Base-by-base conservation (phyloP, 176 grass and related monocot genomes). In the Juncus effusus region DNA sequence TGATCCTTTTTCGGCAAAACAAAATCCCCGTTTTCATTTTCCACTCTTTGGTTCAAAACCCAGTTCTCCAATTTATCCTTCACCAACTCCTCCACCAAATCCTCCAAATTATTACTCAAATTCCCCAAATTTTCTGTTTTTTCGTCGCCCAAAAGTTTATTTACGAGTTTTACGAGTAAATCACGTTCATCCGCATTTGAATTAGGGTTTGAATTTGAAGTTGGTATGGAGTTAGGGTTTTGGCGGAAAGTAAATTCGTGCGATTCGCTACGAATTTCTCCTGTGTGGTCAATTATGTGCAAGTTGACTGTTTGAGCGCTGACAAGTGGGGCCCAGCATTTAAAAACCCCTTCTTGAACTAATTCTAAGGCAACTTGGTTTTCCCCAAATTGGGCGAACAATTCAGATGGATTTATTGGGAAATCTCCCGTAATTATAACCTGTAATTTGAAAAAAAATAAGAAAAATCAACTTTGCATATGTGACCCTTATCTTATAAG, bases 361-460 rank as follows among this genome's bases (percentile, higher is more conserved):
- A 84, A 63, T 83, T 87, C 83, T 14, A 64, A 61, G 73, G 80
- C 73, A 47, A 99, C 88, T 51, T 93, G 76, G 75, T 55, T 39
- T 62, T 90, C 76, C 19, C 89, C 95, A 86, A 99, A 94, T 77
- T 75, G 16, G 80, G 78, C 51, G 40, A 16, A 41, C 76, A 86
- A 83, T 45, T 73, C 28, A 6, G 59, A 67, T 51, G 80, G 64
- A 38, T 86, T 82, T 47, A 53, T 82, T 61, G 74, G 58, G 74
- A 99, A 99, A 44, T 90, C 76, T 73, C 85, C 95, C 42, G 55
- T 54, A 84, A 99, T 80, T 35, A 99, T 63, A 82, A 99, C 95
- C 95, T 99, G 88, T 65, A 80, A 6, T 47, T 47, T 37, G 15
- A 39, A 1, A 62, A 62, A 62, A 62, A 1, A 15, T 8, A 62